Percentiles rank a stretch among this genome's conserved stretches.
Conservation (phyloP, 2,329 filamentous ascomycete genomes). For the Penicillium crustosum region DNA sequence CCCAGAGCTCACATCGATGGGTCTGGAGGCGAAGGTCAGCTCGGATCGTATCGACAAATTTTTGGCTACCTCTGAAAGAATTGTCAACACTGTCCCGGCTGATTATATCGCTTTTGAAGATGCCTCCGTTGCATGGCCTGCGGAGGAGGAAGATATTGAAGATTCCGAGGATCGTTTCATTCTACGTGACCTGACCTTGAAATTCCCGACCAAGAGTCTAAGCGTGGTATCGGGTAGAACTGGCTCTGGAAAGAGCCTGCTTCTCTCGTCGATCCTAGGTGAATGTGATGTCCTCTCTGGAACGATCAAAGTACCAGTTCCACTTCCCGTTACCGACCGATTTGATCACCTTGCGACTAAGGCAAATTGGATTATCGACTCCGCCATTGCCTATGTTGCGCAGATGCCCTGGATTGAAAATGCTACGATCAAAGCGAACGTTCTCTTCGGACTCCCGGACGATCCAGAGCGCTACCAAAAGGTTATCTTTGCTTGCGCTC, state of each 20-base stretch:
- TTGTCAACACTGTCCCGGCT: slow-evolving; percentile 59
- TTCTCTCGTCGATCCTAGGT: slow-evolving; percentile 71
- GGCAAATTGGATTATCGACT: slow-evolving; percentile 48
- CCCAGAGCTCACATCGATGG: slow-evolving; percentile 69
- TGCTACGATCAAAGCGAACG: slow-evolving; percentile 73
- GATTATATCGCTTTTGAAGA: slow-evolving; percentile 64
- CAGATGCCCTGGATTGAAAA: slow-evolving; percentile 88
- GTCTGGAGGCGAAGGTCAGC: slow-evolving; percentile 72
- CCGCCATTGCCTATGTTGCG: slow-evolving; percentile 69
- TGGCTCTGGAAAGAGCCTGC: slow-evolving; percentile 73
- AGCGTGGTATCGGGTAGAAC: slow-evolving; percentile 76
- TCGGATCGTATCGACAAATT: slow-evolving; percentile 70
- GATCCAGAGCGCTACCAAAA: slow-evolving; percentile 68
- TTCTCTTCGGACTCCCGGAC: slow-evolving; percentile 71
- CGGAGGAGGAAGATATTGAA: slow-evolving; percentile 54
- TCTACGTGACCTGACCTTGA: slow-evolving; percentile 62
- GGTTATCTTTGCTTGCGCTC: slow-evolving; percentile 69
- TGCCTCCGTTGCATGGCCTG: slow-evolving; percentile 71
- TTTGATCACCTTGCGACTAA: slow-evolving; percentile 61
- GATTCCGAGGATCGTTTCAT: slow-evolving; percentile 61
- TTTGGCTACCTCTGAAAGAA: slow-evolving; percentile 66
- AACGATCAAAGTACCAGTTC: slow-evolving; percentile 50
- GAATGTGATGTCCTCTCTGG: slow-evolving; percentile 70
- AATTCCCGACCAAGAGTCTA: slow-evolving; percentile 67
- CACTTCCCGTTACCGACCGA: slow-evolving; percentile 50